These are phyloP conservation scores for Trichomonas vaginalis DNA, from an alignment of 208 protist genomes.

Conservation along the genomic window DNA sequence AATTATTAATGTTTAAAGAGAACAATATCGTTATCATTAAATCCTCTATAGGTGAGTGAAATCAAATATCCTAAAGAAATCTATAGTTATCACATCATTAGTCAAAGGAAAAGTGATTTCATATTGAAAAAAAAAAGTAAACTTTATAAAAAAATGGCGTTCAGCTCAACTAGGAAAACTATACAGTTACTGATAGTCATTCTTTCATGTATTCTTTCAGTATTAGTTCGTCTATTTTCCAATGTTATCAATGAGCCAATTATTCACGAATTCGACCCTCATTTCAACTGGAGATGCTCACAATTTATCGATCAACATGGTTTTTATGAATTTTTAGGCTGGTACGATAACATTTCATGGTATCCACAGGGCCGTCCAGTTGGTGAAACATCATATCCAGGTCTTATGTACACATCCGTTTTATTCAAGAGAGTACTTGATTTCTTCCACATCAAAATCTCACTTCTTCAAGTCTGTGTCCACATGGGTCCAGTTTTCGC, in stretches of 20 bases:
- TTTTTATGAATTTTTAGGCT: slow-evolving; percentile 81
- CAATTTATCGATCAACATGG: slow-evolving; percentile 61
- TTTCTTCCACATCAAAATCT: slow-evolving; percentile 63
- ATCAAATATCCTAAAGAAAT: no score
- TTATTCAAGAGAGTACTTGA: slow-evolving; percentile 48
- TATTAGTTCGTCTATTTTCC: not conserved
- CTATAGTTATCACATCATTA: no score
- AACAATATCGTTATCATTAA: no score
- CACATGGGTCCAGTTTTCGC: slow-evolving; percentile 34
- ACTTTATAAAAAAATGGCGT: no score
- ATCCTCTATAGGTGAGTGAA: no score
- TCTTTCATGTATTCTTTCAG: not conserved
- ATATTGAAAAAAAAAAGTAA: no score
- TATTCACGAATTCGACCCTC: slow-evolving; percentile 40
- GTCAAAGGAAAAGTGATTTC: no score
- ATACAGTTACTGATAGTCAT: not conserved
- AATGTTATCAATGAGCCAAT: slow-evolving; percentile 18
- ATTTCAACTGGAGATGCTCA: slow-evolving; percentile 60
- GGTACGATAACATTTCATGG: slow-evolving; percentile 89
- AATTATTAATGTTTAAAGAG: no score
- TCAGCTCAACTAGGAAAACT: no score
- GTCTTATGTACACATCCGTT: slow-evolving; percentile 76
- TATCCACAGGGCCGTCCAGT: slow-evolving; percentile 87
- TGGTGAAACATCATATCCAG: slow-evolving; percentile 86
- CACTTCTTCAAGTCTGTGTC: slow-evolving; percentile 69